Base-by-base conservation (phyloP, 805 yeast genomes). In the Nadsonia fulvescens region DNA sequence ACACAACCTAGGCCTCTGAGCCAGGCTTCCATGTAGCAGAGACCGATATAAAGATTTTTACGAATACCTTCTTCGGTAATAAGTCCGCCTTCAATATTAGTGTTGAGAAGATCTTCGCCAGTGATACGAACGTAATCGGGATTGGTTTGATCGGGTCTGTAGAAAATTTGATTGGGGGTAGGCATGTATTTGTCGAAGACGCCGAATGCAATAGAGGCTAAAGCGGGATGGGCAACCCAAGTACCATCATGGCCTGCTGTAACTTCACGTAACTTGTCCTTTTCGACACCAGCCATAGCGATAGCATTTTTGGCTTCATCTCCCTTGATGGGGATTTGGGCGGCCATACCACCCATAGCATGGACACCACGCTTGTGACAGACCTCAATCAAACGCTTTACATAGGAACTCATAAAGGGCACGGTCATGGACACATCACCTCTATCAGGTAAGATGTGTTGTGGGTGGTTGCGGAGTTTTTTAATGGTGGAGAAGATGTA, bases 261-360 rank as follows among this genome's bases (percentile, higher is more conserved):
- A 14, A 60, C 78, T 49, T 70, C 78, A 29, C 77, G 55, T 42
- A 64, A 58, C 55, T 70, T 70, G 50, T 70, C 78, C 39, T 57
- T 62, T 35, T 63, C 58, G 28, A 70, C 77, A 37, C 66, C 66
- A 35, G 61, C 68, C 67, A 70, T 61, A 21, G 75, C 76, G 23
- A 52, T 54, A 39, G 51, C 55, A 53, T 70, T 68, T 36, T 70
- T 66, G 29, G 46, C 61, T 22, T 55, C 55, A 38, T 70, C 75
- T 26, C 56, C 55, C 55, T 70, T 70, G 52, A 70, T 68, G 21
- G 77, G 77, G 39, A 70, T 70, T 49, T 66, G 73, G 6, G 77
- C 78, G 28, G 77, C 77, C 78, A 70, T 70, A 31, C 78, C 78
- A 27, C 78, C 78, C 62, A 70, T 66, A 20, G 78, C 78, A 42